Evolutionary conservation across 257 asterid species (phyloP), one percentile per base, ranked within the genome.

Genomic region (Sherardia arvensis): DNA sequence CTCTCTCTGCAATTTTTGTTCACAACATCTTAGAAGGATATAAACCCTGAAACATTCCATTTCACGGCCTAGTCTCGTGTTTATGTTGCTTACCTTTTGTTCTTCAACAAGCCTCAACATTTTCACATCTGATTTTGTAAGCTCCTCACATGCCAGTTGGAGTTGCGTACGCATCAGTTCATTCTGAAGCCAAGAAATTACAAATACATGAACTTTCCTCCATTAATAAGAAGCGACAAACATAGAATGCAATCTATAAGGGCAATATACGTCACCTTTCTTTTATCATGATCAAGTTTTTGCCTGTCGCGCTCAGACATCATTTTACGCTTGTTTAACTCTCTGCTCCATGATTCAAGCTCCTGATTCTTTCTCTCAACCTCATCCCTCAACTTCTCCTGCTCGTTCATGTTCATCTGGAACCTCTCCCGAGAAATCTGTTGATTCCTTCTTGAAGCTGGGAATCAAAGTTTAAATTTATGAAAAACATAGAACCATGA

Each of bases 371-470:
- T 89, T 61, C 53, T 78, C 74, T 87, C 95, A 82, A 92, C 73
- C 74, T 83, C 89, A 18, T 61, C 0, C 71, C 81, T 85, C 71
- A 86, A 70, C 76, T 69, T 77, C 75, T 88, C 97, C 61, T 83
- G 95, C 66, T 91, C 96, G 25, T 83, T 77, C 53, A 86, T 65
- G 69, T 88, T 82, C 76, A 81, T 82, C 76, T 74, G 77, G 33
- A 88, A 78, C 66, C 77, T 94, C 73, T 88, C 95, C 18, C 88
- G 81, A n/a, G 89, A 85, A 69, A 67, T 59, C 27, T 84, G 81
- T 57, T 91, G 98, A 78, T 88, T 74, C 76, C 82, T 91, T 67
- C 90, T 84, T 66, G 89, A 80, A 78, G 85, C 97, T 88, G 80
- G 72, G 56, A 49, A 26, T 15, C 38, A 26, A 47, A 71, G 21